Conservation (phyloP, 345 rosid species). For the Bruguiera gymnorhiza region DNA sequence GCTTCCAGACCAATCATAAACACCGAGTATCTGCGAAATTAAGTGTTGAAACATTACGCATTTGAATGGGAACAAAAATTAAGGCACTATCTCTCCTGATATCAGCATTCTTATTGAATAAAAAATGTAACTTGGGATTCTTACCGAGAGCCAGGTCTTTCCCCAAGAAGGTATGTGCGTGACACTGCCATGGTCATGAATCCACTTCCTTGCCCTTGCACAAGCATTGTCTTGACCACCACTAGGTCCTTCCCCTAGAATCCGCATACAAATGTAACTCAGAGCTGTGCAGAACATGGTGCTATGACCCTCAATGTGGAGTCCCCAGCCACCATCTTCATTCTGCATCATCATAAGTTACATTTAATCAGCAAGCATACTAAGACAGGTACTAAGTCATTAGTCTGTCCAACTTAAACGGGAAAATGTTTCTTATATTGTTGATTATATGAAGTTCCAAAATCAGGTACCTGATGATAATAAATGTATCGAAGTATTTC, state of each 20-base stretch:
- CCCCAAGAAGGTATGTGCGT: slow-evolving; percentile 22
- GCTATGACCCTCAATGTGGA: slow-evolving; percentile 18
- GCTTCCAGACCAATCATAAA: slow-evolving; percentile 23
- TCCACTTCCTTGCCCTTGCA: slow-evolving; percentile 19
- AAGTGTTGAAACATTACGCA: background rate
- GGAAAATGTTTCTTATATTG: too few species aligned
- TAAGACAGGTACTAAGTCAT: too few species aligned
- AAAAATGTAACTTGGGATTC: background rate
- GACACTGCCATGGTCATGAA: slow-evolving; percentile 17
- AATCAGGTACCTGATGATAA: too few species aligned
- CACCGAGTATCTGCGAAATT: slow-evolving; percentile 16
- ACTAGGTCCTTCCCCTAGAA: slow-evolving; percentile 17
- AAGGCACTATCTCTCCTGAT: too few species aligned
- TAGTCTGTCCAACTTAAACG: too few species aligned
- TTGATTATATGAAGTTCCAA: too few species aligned
- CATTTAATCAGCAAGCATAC: background rate
- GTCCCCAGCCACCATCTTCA: slow-evolving; percentile 16
- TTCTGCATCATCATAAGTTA: background rate
- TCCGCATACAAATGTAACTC: slow-evolving; percentile 14
- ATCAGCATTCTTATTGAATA: too few species aligned
- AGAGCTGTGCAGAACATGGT: slow-evolving; percentile 21
- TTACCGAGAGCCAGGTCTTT: slow-evolving; percentile 24
- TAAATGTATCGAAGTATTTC: slow-evolving; percentile 15
- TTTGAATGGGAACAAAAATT: background rate
- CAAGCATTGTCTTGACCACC: slow-evolving; percentile 19